Evolutionary conservation across 2,329 filamentous ascomycete genomes (phyloP), one percentile per base, ranked within the genome.

Genomic region (Epicoccum sorghinum): DNA sequence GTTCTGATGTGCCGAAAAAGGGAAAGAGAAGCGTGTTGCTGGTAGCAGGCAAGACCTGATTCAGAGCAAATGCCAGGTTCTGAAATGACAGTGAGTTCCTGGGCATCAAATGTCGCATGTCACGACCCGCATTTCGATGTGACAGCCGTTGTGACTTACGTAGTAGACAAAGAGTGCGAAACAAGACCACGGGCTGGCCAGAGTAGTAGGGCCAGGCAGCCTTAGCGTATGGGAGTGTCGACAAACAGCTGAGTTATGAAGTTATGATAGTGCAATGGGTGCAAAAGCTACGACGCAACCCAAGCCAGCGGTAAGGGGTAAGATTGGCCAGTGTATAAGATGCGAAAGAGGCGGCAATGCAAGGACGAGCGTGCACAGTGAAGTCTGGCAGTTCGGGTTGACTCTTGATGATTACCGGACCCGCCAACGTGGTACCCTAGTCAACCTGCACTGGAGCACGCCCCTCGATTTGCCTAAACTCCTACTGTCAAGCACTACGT

Each of bases 1-100:
- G 62, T 59, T 61, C 60, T 59, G 51, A 62, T 52, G 52, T 52
- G 67, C 65, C 66, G 70, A 64, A 73, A 66, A 55, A 66, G 67
- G 69, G 58, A 63, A 66, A 47, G 52, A 58, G 59, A 62, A 60
- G 67, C 57, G 61, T 59, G 35, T 55, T 56, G 63, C 54, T 61
- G 44, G 62, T 52, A 64, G 62, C 61, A 64, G 65, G 60, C 62
- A 64, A 65, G 44, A 60, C 24, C 49, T 73, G 67, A 70, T 70
- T 72, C 70, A 73, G 65, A 67, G 66, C 70, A 67, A 63, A 67
- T 65, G 60, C 62, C 70, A 71, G 67, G 60, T 64, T 51, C 71
- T 73, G 62, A 67, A 51, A 70, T 71, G 66, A 69, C 36, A 55
- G 67, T 73, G 58, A 73, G 71, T 64, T 57, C 58, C 55, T 57